Conservation (phyloP, 2,329 filamentous ascomycete species). For the Cercospora canescens region DNA sequence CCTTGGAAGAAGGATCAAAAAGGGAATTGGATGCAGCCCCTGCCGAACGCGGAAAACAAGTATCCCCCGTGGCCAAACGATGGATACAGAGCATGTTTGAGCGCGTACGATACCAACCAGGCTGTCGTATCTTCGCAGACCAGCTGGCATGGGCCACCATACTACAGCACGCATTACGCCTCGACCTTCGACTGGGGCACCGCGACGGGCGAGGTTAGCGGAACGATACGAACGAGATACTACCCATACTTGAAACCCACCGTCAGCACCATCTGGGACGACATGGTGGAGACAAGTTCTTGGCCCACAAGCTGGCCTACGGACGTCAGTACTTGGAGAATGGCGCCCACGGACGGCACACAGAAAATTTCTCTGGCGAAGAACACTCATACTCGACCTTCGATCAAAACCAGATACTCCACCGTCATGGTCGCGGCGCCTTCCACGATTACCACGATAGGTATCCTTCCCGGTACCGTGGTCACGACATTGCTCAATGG, state of each 20-base stretch:
- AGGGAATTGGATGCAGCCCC: not conserved
- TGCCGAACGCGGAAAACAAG: not conserved
- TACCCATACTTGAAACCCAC: not conserved
- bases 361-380: not conserved
- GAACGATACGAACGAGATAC: not conserved
- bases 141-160: not conserved
- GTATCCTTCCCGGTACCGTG: not conserved
- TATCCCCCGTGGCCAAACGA: conserved; percentile 2
- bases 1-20: not conserved
- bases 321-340: not conserved
- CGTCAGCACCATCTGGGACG: not conserved
- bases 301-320: not conserved
- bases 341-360: not conserved
- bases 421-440: not conserved
- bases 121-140: not conserved
- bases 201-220: not conserved
- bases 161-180: not conserved
- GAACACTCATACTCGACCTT: not conserved
- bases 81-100: not conserved
- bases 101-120: not conserved
- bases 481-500: not conserved
- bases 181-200: not conserved
- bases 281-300: not conserved
- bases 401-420: not conserved
- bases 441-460: not conserved